Base-by-base conservation (phyloP, 2,329 filamentous ascomycete species). In the Fusarium mexicanum region DNA sequence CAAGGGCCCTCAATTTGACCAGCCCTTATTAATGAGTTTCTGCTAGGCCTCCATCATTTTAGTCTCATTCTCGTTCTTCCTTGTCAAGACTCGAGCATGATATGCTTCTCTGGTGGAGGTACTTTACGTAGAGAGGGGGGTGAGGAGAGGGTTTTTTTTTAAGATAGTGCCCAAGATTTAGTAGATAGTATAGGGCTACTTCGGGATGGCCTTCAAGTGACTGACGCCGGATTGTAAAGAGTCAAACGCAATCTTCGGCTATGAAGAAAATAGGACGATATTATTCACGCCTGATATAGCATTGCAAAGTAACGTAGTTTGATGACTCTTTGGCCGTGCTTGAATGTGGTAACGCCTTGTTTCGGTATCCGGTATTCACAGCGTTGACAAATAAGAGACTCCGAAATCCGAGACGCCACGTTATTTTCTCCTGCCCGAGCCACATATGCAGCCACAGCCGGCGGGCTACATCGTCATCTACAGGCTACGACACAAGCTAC, bases 301-400 rank as follows among this genome's bases (percentile, higher is more conserved):
- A 50, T 26, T 29, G 37, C 31, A 33, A 65, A 46, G 44, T 20
- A 26, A 70, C 54, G 24, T 61, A 38, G 33, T 35, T 35, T 17
- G 71, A 73, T 73, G 71, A 73, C 71, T 74, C 71, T 61, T 73
- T 71, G 63, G 71, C 67, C 71, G 71, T 61, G 48, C 61, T 73
- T 62, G 66, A 71, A 54, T 66, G 65, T 26, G 66, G 66, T 54
- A 64, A 57, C 61, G 58, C 41, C 37, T 31, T 44, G 33, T 29
- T 53, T 64, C 48, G 57, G 60, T 43, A 59, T 31, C 62, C 47
- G 17, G 48, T 43, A 53, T 60, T 63, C 24, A 29, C 24, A 46
- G 4, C 47, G 16, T 35, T 48, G 61, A 58, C 71, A 71, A 71
- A 74, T 73, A 26, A 71, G 31, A 54, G 48, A 31, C 33, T 41